A percentile compares a stretch with the other conserved stretches of the same genome.
Evolutionary conservation across 257 asterid genomes (phyloP).

Genomic region (Paulownia fortunei): DNA sequence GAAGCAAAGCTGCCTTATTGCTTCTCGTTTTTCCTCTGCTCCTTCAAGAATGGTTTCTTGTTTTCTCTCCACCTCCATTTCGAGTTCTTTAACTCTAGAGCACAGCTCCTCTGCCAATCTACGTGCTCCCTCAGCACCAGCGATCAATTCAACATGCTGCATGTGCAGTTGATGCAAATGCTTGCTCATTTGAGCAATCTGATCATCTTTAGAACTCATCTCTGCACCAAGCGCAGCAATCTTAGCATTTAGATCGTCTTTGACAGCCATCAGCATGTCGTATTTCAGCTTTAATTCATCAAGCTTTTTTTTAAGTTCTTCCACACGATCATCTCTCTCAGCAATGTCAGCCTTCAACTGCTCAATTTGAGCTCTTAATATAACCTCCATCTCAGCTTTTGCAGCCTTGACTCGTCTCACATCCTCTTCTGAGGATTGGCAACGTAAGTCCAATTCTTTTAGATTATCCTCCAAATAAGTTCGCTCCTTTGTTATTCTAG

Average conservation of each 20-base stretch:
- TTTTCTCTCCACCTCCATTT: constrained; percentile 56
- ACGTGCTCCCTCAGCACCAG: constrained; percentile 48
- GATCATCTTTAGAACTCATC: constrained; percentile 52
- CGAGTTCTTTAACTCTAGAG: constrained; percentile 59
- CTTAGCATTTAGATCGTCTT: constrained; percentile 44
- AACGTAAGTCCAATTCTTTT: constrained; percentile 72
- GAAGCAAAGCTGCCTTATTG: constrained; percentile 85
- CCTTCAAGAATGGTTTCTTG: constrained; percentile 62
- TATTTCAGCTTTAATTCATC: constrained; percentile 39
- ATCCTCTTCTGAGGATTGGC: constrained; percentile 78
- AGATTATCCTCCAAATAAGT: constrained; percentile 68
- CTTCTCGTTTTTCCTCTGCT: constrained; percentile 88
- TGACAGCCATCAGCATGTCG: constrained; percentile 40
- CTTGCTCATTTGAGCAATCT: constrained; percentile 48
- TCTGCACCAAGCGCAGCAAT: constrained; percentile 41
- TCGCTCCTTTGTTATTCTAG: constrained; percentile 54
- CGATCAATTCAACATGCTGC: constrained; percentile 57
- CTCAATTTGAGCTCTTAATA: constrained; percentile 51
- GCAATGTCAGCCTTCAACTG: constrained; percentile 49
- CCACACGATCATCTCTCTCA: constrained; percentile 48
- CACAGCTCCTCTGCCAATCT: constrained; percentile 46
- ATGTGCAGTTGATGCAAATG: constrained; percentile 66
- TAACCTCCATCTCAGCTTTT: constrained; percentile 56
- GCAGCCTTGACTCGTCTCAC: constrained; percentile 60
- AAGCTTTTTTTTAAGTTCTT: constrained; percentile 48